Evolutionary conservation across 768 basidiomycete genomes (phyloP).

Genomic region (Fomitopsis serialis): DNA sequence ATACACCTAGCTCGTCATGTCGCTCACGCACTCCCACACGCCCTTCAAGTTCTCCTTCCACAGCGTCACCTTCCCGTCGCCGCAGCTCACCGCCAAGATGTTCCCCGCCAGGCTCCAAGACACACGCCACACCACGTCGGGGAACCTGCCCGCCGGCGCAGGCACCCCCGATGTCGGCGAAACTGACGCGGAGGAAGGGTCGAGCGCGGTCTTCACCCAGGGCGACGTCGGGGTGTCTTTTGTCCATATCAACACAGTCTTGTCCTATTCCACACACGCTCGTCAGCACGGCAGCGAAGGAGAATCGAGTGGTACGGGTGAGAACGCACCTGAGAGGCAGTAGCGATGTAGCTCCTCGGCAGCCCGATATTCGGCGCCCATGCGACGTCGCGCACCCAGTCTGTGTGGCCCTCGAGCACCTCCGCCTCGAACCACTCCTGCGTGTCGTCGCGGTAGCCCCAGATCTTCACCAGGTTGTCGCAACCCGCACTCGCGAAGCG

Average conservation of each 20-base stretch:
- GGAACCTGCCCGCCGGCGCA: slow-evolving; percentile 67
- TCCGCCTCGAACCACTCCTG: slow-evolving; percentile 93
- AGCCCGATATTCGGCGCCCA: slow-evolving; percentile 98
- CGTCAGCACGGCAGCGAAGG: background rate
- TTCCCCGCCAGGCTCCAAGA: slow-evolving; percentile 98
- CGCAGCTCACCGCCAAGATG: slow-evolving; percentile 92
- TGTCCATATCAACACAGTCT: slow-evolving; percentile 88
- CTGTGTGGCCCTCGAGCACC: slow-evolving; percentile 84
- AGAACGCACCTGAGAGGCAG: slow-evolving; percentile 72
- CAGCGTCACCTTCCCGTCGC: slow-evolving; percentile 94
- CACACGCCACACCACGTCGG: slow-evolving; percentile 98
- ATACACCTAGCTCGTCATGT: slow-evolving; percentile 70
- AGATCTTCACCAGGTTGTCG: slow-evolving; percentile 92
- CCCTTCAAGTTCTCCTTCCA: slow-evolving; percentile 98
- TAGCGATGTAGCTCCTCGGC: slow-evolving; percentile 92
- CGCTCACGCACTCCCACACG: slow-evolving; percentile 95
- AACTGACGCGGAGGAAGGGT: slow-evolving; percentile 51
- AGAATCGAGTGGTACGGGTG: background rate
- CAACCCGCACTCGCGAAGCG: slow-evolving; percentile 95
- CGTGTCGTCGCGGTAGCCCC: slow-evolving; percentile 83
- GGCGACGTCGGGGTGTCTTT: slow-evolving; percentile 69
- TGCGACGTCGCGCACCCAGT: slow-evolving; percentile 99
- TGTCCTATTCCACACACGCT: slow-evolving; percentile 42
- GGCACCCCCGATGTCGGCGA: slow-evolving; percentile 37
- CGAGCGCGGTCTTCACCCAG: slow-evolving; percentile 79